Percentiles rank a stretch among this genome's conserved stretches.
phyloP scores from a whole-genome alignment of 116 monocot species.

The Trichopus zeylanicus region DNA sequence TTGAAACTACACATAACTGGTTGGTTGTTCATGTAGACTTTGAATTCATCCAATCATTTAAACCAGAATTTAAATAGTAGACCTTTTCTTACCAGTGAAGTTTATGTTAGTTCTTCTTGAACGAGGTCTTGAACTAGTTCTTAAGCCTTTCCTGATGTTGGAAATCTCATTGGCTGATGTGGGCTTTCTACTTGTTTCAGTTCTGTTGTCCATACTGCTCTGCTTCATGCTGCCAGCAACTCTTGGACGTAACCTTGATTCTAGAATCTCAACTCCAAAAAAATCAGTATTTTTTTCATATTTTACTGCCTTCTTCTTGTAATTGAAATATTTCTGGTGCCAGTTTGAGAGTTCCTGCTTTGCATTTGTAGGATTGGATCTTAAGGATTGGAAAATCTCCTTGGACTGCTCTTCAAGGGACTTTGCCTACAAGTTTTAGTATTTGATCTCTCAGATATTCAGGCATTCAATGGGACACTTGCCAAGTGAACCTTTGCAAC shows the following conservation, averaged over 20 bases:
- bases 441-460: background rate
- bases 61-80: too few species aligned
- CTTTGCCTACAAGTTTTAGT: constrained; percentile 18
- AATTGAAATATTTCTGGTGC: constrained; percentile 25
- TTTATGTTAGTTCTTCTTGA: background rate
- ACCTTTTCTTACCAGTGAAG: too few species aligned
- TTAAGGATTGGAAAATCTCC: background rate
- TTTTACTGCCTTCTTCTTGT: constrained; percentile 11
- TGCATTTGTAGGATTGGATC: constrained; percentile 14
- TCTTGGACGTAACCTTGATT: constrained; percentile 6
- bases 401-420: constrained; percentile 7
- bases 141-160: too few species aligned
- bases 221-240: background rate
- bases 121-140: background rate
- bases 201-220: constrained; percentile 9
- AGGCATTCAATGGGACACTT: background rate
- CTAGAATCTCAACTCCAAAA: background rate
- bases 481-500: background rate
- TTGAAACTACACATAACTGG: background rate
- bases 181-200: too few species aligned
- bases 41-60: too few species aligned
- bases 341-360: constrained; percentile 26
- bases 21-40: too few species aligned
- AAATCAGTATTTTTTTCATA: background rate
- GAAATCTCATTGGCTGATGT: background rate